phyloP scores from a whole-genome alignment of 441 rosid genomes.

The Gossypium gossypioides region DNA sequence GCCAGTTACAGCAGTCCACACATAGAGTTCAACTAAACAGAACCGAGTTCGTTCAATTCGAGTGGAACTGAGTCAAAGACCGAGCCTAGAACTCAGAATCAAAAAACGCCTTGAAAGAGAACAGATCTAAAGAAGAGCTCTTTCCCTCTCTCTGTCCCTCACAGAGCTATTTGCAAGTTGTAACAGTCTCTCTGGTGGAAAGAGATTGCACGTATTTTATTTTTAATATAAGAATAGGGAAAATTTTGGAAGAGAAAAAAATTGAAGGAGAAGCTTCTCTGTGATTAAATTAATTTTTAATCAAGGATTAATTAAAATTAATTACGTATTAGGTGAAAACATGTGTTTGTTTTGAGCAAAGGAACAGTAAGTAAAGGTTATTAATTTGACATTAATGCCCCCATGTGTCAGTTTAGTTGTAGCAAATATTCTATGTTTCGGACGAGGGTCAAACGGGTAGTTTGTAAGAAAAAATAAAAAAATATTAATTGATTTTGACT shows the following conservation, averaged over 20 bases:
- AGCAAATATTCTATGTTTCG: not conserved
- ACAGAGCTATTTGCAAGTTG: not conserved
- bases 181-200: conserved; percentile 17
- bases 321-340: not conserved
- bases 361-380: conserved; percentile 13
- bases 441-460: not conserved
- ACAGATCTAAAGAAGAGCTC: conserved; percentile 27
- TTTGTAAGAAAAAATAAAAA: not conserved
- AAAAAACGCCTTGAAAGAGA: conserved; percentile 11
- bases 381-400: conserved; percentile 16
- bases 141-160: conserved; percentile 5
- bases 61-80: conserved; percentile 13
- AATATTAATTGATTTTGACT: too few relatives aligned
- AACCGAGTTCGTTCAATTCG: conserved; percentile 14
- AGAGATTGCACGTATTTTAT: conserved; percentile 15
- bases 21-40: not conserved
- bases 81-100: conserved; percentile 11
- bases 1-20: not conserved
- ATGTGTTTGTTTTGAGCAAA: not conserved
- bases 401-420: not conserved
- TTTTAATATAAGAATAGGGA: not conserved
- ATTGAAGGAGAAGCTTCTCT: conserved; percentile 23
- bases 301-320: not conserved
- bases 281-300: not conserved
- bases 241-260: not conserved